Conservation (phyloP, 805 yeast genomes). For the Schwanniomyces sp. region DNA sequence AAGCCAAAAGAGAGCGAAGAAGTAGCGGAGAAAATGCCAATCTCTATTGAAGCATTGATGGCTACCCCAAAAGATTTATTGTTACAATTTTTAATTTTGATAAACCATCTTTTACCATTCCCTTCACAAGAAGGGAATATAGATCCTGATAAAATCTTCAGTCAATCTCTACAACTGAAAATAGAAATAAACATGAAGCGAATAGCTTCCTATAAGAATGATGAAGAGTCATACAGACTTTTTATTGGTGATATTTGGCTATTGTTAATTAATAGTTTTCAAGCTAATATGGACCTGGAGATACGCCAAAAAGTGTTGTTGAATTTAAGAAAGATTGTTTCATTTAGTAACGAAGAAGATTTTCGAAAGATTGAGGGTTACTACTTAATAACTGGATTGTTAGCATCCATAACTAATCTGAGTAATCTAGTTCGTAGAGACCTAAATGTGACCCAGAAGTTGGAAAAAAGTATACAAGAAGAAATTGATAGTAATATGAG, state of each 20-base stretch:
- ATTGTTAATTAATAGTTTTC: slow-evolving; percentile 60
- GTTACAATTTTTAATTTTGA: slow-evolving; percentile 51
- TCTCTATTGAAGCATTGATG: slow-evolving; percentile 70
- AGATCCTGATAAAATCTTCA: slow-evolving; percentile 24
- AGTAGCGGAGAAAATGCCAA: slow-evolving; percentile 7
- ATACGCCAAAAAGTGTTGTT: slow-evolving; percentile 58
- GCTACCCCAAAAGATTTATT: slow-evolving; percentile 70
- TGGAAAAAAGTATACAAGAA: background rate
- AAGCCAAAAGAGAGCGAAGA: slow-evolving; percentile 19
- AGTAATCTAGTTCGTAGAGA: slow-evolving; percentile 30
- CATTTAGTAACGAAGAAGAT: slow-evolving; percentile 36
- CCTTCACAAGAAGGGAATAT: slow-evolving; percentile 25
- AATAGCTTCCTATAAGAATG: slow-evolving; percentile 25
- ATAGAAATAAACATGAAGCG: slow-evolving; percentile 29
- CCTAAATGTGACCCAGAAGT: background rate
- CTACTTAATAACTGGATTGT: slow-evolving; percentile 42
- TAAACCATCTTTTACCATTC: slow-evolving; percentile 60
- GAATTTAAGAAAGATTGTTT: slow-evolving; percentile 51
- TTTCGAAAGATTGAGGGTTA: slow-evolving; percentile 28
- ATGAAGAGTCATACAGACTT: slow-evolving; percentile 18
- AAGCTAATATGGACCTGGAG: slow-evolving; percentile 68
- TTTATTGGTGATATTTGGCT: slow-evolving; percentile 52
- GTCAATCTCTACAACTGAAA: slow-evolving; percentile 21
- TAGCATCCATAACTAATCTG: slow-evolving; percentile 65
- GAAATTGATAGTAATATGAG: slow-evolving; percentile 4